Evolutionary conservation across 2,329 filamentous ascomycete genomes (phyloP), one percentile per base, ranked within the genome.

Genomic region (Furcasterigmium furcatum): DNA sequence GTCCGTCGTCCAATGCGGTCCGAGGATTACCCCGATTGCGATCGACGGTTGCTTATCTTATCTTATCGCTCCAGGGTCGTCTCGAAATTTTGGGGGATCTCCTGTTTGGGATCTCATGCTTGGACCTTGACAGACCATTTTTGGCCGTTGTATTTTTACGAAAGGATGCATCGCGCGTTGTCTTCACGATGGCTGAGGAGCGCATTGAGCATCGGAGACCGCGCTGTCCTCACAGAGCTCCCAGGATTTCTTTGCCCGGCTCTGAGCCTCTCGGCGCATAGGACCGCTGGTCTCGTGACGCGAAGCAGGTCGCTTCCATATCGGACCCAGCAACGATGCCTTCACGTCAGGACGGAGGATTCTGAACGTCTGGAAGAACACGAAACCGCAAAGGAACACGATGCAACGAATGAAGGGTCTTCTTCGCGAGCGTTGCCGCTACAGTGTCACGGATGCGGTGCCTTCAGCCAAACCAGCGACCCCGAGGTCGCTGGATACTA

Each of bases 381-480:
- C 43, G 48, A 18, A n/a, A 27, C 29, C 19, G 32, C 38, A 38
- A n/a, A 19, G 43, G 27, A 36, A 16, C n/a, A 19, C 27, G 40
- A 21, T n/a, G 20, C n/a, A 38, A 38, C 38, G 21, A 24, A 45
- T 52, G 53, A 49, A 45, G 16, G 7, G 16, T 10, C 65, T 7
- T 7, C 24, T 7, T 7, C 12, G 12, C 24, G 24, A 27, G 7
- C 7, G 7, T 27, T 86, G 2, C 82, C 84, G 0, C 55, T 71
- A 10, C 79, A 77, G 51, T 87, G 84, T 54, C 72, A 73, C 12
- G 84, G 84, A 29, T 87, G 84, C 58, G 84, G 84, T 38, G 82
- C 83, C 13, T 72, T 84, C 53, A 72, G 80, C 38, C 84, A 87
- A 59, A 80, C 73, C 1, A 59, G 60, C 0, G 62, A 76, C 16